phyloP scores from a whole-genome alignment of 257 asterid genomes.

The Penstemon davidsonii region DNA sequence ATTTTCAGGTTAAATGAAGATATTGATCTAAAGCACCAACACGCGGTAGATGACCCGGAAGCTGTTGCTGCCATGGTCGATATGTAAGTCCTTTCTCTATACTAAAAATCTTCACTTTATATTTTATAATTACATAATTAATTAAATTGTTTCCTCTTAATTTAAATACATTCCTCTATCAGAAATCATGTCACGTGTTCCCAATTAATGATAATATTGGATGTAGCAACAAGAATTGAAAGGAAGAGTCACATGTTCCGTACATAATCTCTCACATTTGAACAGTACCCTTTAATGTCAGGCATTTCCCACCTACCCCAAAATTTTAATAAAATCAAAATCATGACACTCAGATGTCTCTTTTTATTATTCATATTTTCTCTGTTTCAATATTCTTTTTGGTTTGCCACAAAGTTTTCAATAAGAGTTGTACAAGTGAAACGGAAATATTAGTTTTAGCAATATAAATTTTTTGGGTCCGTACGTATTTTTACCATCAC shows the following conservation, averaged over 20 bases:
- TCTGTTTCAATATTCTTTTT: no score
- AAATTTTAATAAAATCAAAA: not conserved
- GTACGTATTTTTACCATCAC: no score
- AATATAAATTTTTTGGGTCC: no score
- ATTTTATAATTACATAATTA: not conserved
- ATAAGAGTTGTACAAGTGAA: no score
- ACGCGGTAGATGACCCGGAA: slow-evolving; percentile 64
- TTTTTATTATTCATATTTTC: not conserved
- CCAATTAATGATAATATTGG: slow-evolving; percentile 20
- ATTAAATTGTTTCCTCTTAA: not conserved
- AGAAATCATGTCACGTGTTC: slow-evolving; percentile 22
- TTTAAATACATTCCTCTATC: not conserved
- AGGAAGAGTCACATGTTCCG: slow-evolving; percentile 10
- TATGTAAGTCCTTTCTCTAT: slow-evolving; percentile 43
- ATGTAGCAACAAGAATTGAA: not conserved
- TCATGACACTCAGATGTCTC: not conserved
- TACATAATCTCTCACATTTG: slow-evolving; percentile 3
- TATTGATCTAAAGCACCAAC: slow-evolving; percentile 37
- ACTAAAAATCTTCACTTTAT: not conserved
- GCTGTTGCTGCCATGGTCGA: slow-evolving; percentile 60
- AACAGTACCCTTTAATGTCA: not conserved
- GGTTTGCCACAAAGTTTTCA: no score
- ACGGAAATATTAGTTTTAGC: no score
- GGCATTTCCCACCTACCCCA: slow-evolving; percentile 23
- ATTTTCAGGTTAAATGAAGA: slow-evolving; percentile 40